Conservation (phyloP, 179 eudicot genomes). For the Corrigiola litoralis region DNA sequence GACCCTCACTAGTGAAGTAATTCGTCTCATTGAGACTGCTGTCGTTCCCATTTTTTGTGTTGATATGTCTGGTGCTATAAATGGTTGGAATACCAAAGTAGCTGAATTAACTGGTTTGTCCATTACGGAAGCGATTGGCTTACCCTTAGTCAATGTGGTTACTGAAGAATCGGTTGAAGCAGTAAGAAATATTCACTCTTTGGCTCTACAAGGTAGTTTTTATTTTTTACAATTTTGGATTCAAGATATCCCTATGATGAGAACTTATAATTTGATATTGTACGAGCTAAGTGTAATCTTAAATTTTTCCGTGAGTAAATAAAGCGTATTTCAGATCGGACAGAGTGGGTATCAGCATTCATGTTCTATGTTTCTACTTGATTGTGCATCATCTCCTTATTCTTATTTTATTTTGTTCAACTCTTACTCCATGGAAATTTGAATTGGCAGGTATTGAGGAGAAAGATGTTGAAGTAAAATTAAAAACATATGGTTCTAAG, state of each 20-base stretch:
- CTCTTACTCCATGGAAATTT: constrained; percentile 4
- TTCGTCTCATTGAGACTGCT: constrained; percentile 83
- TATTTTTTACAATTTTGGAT: background rate
- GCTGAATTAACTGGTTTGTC: constrained; percentile 68
- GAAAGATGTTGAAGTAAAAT: constrained; percentile 53
- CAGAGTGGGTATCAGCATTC: background rate
- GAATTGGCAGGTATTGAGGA: constrained; percentile 65
- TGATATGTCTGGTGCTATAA: constrained; percentile 62
- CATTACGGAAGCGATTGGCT: constrained; percentile 53
- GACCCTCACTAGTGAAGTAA: constrained; percentile 64
- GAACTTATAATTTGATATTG: background rate
- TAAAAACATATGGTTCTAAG: constrained; percentile 44
- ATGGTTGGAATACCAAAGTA: constrained; percentile 79
- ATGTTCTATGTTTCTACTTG: background rate
- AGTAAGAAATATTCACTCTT: constrained; percentile 41
- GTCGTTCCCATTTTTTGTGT: constrained; percentile 74
- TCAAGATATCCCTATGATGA: background rate
- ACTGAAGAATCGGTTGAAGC: constrained; percentile 46
- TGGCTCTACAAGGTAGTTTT: constrained; percentile 63
- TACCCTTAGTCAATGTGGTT: constrained; percentile 46
- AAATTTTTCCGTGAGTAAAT: too few relatives aligned
- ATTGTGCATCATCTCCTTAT: background rate
- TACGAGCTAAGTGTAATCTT: background rate
- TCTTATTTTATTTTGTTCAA: background rate
- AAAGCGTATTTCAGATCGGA: background rate